Percentiles rank a stretch among this genome's conserved stretches.
These are phyloP conservation scores for Rhodotorula sphaerocarpa DNA, from an alignment of 768 basidiomycete genomes.

Conservation along the genomic window DNA sequence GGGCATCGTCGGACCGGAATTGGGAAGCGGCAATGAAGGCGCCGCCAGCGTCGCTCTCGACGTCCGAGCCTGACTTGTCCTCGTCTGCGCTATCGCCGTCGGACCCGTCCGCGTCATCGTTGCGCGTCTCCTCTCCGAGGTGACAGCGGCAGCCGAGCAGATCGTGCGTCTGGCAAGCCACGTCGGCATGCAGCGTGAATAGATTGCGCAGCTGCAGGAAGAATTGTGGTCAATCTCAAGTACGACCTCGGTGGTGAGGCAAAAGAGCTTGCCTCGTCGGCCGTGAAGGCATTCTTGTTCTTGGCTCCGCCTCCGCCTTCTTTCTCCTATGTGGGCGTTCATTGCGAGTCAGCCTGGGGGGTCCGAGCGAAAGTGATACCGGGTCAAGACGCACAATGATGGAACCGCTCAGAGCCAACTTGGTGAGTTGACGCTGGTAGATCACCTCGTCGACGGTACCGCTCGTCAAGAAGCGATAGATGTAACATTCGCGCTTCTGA, in stretches of 20 bases:
- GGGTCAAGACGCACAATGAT: conserved; percentile 31
- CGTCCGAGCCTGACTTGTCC: background rate
- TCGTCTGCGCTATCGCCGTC: background rate
- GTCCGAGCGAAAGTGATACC: background rate
- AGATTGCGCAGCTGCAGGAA: conserved; percentile 70
- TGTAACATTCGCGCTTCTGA: conserved; percentile 73
- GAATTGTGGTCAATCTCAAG: background rate
- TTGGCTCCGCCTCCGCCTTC: conserved; percentile 50
- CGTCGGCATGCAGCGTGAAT: conserved; percentile 72
- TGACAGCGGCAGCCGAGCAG: conserved; percentile 72
- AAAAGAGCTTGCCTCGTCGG: conserved; percentile 60
- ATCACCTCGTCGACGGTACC: conserved; percentile 87
- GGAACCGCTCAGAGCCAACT: conserved; percentile 74
- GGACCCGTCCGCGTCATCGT: no score
- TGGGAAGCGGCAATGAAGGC: conserved; percentile 35
- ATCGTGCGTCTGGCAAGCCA: conserved; percentile 85
- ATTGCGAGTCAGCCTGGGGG: background rate
- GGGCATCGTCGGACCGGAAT: background rate
- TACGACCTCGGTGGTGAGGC: no score
- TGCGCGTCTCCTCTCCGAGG: background rate
- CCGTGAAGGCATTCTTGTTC: conserved; percentile 75
- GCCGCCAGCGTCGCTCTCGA: conserved; percentile 3
- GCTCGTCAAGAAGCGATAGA: conserved; percentile 70
- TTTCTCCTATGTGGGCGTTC: conserved; percentile 9
- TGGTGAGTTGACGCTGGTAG: conserved; percentile 87